These are phyloP conservation scores for Orbilia quercus DNA, from an alignment of 2,329 filamentous ascomycete species.

Conservation along the genomic window DNA sequence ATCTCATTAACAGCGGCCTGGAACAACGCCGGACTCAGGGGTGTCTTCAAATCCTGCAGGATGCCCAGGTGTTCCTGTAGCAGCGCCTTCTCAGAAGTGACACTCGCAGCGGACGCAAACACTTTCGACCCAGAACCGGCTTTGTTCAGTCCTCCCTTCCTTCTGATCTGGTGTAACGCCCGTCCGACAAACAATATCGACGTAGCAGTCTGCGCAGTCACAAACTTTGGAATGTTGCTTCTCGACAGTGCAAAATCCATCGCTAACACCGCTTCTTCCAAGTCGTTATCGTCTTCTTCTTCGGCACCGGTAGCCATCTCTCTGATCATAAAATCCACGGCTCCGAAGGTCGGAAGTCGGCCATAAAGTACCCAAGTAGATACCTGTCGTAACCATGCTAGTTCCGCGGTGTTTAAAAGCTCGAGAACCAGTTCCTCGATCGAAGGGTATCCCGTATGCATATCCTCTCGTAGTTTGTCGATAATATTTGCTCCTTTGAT, in stretches of 20 bases:
- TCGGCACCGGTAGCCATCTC: constrained; percentile 63
- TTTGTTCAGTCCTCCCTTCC: constrained; percentile 63
- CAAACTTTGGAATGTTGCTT: constrained; percentile 78
- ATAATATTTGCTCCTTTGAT: constrained; percentile 80
- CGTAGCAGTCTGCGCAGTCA: constrained; percentile 76
- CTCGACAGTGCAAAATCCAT: constrained; percentile 68
- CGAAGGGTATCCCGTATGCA: constrained; percentile 88
- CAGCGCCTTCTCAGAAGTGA: constrained; percentile 61
- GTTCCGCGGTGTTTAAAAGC: constrained; percentile 81
- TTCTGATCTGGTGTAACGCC: constrained; percentile 84
- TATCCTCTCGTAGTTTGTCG: constrained; percentile 77
- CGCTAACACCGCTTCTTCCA: constrained; percentile 60
- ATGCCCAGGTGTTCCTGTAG: constrained; percentile 60
- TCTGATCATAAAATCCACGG: constrained; percentile 84
- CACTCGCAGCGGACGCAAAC: constrained; percentile 60
- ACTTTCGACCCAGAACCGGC: constrained; percentile 50
- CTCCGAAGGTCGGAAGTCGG: constrained; percentile 79
- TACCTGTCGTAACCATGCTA: constrained; percentile 89
- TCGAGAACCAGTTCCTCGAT: constrained; percentile 80
- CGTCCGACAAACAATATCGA: constrained; percentile 93
- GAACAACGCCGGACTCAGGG: constrained; percentile 77
- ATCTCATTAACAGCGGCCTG: constrained; percentile 79
- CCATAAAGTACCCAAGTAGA: constrained; percentile 93
- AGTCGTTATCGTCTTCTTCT: constrained; percentile 48
- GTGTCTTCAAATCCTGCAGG: constrained; percentile 66